Evolutionary conservation across 2,329 filamentous ascomycete species (phyloP), one percentile per base, ranked within the genome.

Genomic region (Keithomyces neogunnii): DNA sequence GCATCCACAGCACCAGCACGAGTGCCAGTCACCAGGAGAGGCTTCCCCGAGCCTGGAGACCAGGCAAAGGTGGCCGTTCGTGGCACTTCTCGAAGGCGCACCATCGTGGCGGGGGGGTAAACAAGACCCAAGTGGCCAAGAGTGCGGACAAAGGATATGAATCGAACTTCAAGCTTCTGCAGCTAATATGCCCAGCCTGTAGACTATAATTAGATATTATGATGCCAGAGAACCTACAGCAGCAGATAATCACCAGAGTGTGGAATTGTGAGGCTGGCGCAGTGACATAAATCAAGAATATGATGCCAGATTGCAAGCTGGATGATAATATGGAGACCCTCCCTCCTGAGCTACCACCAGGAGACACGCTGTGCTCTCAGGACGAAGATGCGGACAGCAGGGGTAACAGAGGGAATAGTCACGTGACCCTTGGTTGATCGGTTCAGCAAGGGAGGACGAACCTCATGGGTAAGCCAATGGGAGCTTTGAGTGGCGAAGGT

Each of bases 31-130:
- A 89, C 92, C 57, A 99, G 77, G 60, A 95, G 77, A 61, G 92
- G 90, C 60, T 85, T 82, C 39, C 81, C 80, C 48, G 88, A 74
- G 61, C 85, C 88, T 30, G 91, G 87, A 60, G 89, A 96, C 92
- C 93, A 99, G 65, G 93, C 89, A 70, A 99, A 99, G 63, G 92
- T 88, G 70, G 92, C 93, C 64, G 93, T 99, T 73, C 93, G 84
- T 69, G 90, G 88, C 66, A 99, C 95, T 77, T 97, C 91, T 78
- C 92, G 84, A 71, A 97, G 79, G 74, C 90, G 88, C 72, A 96
- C 92, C 93, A 99, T 99, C 70, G 60, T 73, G 66, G 61, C 60
- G 62, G 63, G 65, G 19, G 63, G 44, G 33, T 42, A 32, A 38
- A 40, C n/a, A 33, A 28, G 48, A 39, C 52, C 53, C 51, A 54